Base-by-base conservation (phyloP, 2,329 filamentous ascomycete genomes). In the Cercospora sp. region DNA sequence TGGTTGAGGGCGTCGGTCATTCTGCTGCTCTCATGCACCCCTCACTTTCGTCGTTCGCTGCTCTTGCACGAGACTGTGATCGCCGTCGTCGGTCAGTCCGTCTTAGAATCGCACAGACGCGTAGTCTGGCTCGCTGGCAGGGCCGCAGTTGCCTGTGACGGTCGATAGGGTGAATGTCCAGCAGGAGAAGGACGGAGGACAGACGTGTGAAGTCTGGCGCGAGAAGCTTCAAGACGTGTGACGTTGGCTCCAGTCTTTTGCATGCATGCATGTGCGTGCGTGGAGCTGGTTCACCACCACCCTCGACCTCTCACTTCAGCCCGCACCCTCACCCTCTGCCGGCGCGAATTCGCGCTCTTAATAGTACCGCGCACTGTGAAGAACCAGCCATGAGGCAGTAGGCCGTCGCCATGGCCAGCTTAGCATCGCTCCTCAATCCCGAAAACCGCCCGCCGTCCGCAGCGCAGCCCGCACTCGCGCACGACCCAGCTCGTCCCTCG, bases 391-490 rank as follows among this genome's bases (percentile, higher is more conserved):
- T 51, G 45, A 51, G 45, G 45, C 21, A 51, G 45, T 51, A 51
- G 45, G 4, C 12, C 13, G 51, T 61, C 68, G 34, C 60, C 65
- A 75, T 76, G 74, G 71, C 73, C 70, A 70, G 70, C 51, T 70
- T 76, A 51, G 79, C 79, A 26, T 75, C 75, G 26, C 75, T 81
- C 65, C 76, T 81, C 67, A 81, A 81, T 71, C 79, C 79, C 18
- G 70, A 69, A 45, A 66, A 70, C 49, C 63, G 66, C 28, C 70
- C 71, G 34, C 73, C 72, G 51, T 70, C 69, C 18, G 71, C 74
- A 62, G 67, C 71, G 16, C 66, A 62, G 13, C 66, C 67, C 49
- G 45, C 66, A 49, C 68, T 69, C 37, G 73, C 73, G 45, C 73
- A 70, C 9, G 69, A 66, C 3, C 69, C 68, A 12, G 64, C 69